Evolutionary conservation across 768 basidiomycete species (phyloP).

Genomic region (Phlegmacium glaucopus): DNA sequence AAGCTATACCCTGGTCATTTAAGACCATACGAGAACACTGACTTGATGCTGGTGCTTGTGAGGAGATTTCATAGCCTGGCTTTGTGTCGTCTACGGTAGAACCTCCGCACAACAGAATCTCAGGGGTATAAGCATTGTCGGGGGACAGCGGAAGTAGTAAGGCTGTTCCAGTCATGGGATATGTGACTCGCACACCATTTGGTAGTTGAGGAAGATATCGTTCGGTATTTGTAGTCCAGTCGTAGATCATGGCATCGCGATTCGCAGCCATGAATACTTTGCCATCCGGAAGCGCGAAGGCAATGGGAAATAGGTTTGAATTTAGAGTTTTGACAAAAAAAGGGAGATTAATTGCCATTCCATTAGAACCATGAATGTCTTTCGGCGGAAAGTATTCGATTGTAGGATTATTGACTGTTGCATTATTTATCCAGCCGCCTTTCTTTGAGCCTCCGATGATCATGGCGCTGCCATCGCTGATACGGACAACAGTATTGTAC

Average conservation of each 20-base stretch:
- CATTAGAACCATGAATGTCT: slow-evolving; percentile 60
- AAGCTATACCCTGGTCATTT: slow-evolving; percentile 57
- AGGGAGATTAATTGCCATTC: slow-evolving; percentile 57
- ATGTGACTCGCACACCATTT: slow-evolving; percentile 77
- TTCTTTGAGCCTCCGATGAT: slow-evolving; percentile 79
- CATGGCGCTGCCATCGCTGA: slow-evolving; percentile 78
- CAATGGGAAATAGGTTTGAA: slow-evolving; percentile 82
- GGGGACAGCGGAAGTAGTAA: slow-evolving; percentile 70
- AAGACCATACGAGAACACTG: slow-evolving; percentile 73
- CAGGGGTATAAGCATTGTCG: slow-evolving; percentile 58
- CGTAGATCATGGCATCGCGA: slow-evolving; percentile 74
- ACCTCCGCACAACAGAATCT: slow-evolving; percentile 77
- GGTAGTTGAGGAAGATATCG: slow-evolving; percentile 62
- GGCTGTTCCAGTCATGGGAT: slow-evolving; percentile 77
- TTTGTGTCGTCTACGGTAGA: slow-evolving; percentile 60
- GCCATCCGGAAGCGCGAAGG: slow-evolving; percentile 68
- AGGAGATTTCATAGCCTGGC: slow-evolving; percentile 60
- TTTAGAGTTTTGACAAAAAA: slow-evolving; percentile 72
- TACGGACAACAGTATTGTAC: slow-evolving; percentile 72
- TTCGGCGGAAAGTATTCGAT: slow-evolving; percentile 84
- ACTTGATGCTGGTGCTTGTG: slow-evolving; percentile 67
- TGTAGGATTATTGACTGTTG: slow-evolving; percentile 77
- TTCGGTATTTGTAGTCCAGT: slow-evolving; percentile 67
- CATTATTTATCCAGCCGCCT: slow-evolving; percentile 86
- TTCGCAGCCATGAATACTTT: slow-evolving; percentile 76